Conservation (phyloP, 116 monocot genomes). For the Trichopus zeylanicus region DNA sequence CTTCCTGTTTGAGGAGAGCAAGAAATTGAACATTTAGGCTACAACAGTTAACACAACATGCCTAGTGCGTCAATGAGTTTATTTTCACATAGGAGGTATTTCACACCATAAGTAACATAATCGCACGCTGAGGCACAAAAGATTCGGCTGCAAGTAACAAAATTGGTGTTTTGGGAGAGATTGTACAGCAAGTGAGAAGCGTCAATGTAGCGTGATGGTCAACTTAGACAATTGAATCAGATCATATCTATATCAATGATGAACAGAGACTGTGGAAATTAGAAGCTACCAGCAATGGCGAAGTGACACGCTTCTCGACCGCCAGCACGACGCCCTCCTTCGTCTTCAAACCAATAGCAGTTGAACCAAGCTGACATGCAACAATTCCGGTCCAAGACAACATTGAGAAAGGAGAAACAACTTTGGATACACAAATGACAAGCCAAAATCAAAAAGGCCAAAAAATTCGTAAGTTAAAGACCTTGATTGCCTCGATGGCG, state of each 20-base stretch:
- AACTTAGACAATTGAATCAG: neutral
- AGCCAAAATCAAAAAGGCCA: neutral
- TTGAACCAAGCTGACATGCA: neutral
- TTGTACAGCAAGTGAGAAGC: neutral
- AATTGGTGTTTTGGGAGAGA: neutral
- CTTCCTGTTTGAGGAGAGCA: too few species aligned
- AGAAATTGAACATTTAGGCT: too few species aligned
- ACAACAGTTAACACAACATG: too few species aligned
- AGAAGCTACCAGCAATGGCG: too few species aligned
- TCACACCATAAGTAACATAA: too few species aligned
- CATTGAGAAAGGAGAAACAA: too few species aligned
- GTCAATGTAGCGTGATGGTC: too few species aligned
- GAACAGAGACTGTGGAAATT: neutral
- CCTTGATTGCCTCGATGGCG: constrained; percentile 59
- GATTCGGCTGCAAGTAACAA: too few species aligned
- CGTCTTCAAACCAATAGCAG: constrained; percentile 62
- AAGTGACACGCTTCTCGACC: constrained; percentile 8
- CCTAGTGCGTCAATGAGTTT: too few species aligned
- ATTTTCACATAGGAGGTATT: too few species aligned
- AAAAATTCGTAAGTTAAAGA: neutral
- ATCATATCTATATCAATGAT: neutral
- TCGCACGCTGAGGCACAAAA: too few species aligned
- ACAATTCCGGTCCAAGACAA: too few species aligned
- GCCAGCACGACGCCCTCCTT: constrained; percentile 88
- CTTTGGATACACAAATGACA: neutral